phyloP scores from a whole-genome alignment of 345 rosid species.

The Linum usitatissimum region DNA sequence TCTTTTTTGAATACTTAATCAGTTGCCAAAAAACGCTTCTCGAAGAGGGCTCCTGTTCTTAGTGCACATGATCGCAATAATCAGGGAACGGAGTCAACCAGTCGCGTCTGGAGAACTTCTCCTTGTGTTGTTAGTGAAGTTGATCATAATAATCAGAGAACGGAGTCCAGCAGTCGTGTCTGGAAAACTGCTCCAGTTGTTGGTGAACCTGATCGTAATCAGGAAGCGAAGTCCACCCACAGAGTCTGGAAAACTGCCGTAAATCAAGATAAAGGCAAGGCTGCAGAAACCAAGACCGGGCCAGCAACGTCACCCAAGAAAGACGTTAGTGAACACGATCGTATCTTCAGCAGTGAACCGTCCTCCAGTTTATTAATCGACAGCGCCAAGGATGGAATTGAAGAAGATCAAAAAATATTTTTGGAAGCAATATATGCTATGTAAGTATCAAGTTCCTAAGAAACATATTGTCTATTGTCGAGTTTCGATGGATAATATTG shows the following conservation, averaged over 20 bases:
- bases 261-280: background rate
- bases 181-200: too few species aligned
- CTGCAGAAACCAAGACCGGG: background rate
- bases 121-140: too few species aligned
- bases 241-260: background rate
- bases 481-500: background rate
- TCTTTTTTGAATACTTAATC: too few species aligned
- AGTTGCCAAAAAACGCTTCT: too few species aligned
- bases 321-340: background rate
- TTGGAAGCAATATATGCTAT: background rate
- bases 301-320: background rate
- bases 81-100: too few species aligned
- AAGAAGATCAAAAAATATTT: background rate
- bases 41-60: too few species aligned
- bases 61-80: too few species aligned
- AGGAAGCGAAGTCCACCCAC: background rate
- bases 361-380: background rate
- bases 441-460: background rate
- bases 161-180: too few species aligned
- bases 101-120: too few species aligned
- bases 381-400: background rate
- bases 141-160: too few species aligned
- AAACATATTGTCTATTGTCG: background rate
- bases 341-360: background rate
- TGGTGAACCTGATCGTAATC: too few species aligned